Evolutionary conservation across 2,329 filamentous ascomycete genomes (phyloP), one percentile per base, ranked within the genome.

Genomic region (Phoma sp.): DNA sequence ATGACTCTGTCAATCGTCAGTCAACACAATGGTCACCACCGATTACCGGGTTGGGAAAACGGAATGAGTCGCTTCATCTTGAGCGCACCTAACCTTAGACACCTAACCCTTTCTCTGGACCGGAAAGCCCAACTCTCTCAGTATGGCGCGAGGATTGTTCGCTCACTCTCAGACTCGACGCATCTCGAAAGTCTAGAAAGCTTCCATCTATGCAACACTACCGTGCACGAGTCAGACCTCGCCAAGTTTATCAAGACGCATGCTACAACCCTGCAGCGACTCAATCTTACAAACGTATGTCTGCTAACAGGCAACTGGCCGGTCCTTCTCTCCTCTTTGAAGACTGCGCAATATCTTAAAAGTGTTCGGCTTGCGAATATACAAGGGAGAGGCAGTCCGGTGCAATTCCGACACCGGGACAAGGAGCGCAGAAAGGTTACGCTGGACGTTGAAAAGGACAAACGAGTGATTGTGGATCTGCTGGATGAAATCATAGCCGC

Each of bases 21-120:
- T 2, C 39, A 47, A 14, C 56, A 60, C 23, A 52, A 57, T 9
- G 56, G 34, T 9, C 30, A 55, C 20, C 42, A 53, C 7, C 62
- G 57, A 6, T 23, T 54, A 11, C 57, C 63, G 7, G 64, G 64
- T 18, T 71, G 68, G 66, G 57, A 65, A 17, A 61, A 61, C 11
- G 49, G 53, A 1, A 33, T 71, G 1, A 57, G 53, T 25, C 53
- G 62, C 3, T 61, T 73, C 26, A 57, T 73, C 20, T 4, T 28
- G 71, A 9, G 52, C 60, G 28, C 56, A 47, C 11, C 48, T 73
- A 11, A 46, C 62, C 6, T 26, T 72, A 12, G n/a, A n/a, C 56
- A 47, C 11, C 48, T 73, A 11, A 46, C 62, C 6, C 26, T 72
- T 11, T 64, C 56, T 23, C 53, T 72, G 4, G 65, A 66, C 25